Base-by-base conservation (phyloP, 2,329 filamentous ascomycete species). In the Aspergillus proliferans region DNA sequence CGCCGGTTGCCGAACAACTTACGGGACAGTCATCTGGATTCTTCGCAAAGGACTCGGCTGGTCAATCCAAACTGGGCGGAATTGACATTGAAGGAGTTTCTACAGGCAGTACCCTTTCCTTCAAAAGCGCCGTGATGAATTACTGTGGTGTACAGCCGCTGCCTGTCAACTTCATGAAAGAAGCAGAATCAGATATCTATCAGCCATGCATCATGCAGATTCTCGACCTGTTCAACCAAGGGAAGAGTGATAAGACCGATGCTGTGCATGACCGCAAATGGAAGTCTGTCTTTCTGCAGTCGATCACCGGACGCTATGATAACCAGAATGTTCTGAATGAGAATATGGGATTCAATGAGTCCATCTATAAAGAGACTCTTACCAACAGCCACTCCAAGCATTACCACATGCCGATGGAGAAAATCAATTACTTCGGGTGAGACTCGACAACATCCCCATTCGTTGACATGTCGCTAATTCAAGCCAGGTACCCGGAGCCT, bases 341-440 rank as follows among this genome's bases (percentile, higher is more conserved):
- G 5, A 60, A 71, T 19, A 67, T 73, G 52, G 71, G 69, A 0
- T 71, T 72, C 47, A 42, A 60, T 6, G 47, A 63, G 28, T 50
- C 56, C 0, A 58, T 71, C 12, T 56, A 58, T 28, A 62, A 61
- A 19, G 63, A 68, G 33, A 56, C 57, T 15, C 55, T 71, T 6
- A 52, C 51, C 4, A 50, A 60, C n/a, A 47, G 51, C 5, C 47
- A 44, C 1, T 62, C 67, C n/a, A 66, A 64, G 43, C 55, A 67
- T 53, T 73, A 55, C 51, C 67, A 53, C 55, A 49, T 50, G 46
- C 61, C 24, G 45, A 62, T 50, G 55, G 47, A 56, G 39, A 60
- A 66, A 46, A 57, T 66, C 49, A 75, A 75, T 51, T 75, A 75
- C 50, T 75, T 74, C 54, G 72, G 72, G 50, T 73, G 52, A 46